Percentiles rank a stretch among this genome's conserved stretches.
Evolutionary conservation across 805 yeast species (phyloP).

Genomic region (Saturnispora hagleri): DNA sequence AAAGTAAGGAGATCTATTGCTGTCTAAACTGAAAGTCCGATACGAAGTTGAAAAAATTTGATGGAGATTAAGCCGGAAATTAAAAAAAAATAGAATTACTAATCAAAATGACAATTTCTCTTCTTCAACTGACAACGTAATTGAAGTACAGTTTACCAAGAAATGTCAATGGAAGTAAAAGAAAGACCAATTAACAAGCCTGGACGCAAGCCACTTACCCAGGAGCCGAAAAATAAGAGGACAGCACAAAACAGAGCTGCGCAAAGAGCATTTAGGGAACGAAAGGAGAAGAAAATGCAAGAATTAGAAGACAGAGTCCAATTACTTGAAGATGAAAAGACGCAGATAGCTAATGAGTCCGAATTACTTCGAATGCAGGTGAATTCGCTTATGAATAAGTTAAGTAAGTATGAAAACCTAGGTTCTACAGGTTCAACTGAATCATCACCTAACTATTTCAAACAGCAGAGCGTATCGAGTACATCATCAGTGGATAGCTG

Average conservation of each 20-base stretch:
- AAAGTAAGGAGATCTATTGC: not conserved
- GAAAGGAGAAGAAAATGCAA: slow-evolving; percentile 80
- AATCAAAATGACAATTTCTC: not conserved
- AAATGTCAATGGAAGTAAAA: not conserved
- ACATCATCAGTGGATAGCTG: slow-evolving; percentile 5
- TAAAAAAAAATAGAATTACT: not conserved
- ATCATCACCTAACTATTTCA: slow-evolving; percentile 1
- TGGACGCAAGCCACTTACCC: slow-evolving; percentile 70
- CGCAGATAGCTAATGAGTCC: slow-evolving; percentile 60
- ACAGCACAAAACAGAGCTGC: slow-evolving; percentile 98
- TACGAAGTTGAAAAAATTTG: not conserved
- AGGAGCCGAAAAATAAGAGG: slow-evolving; percentile 73
- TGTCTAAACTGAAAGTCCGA: not conserved
- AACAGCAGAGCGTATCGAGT: slow-evolving; percentile 5
- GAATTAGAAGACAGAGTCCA: slow-evolving; percentile 76
- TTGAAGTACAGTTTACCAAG: not conserved
- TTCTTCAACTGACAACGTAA: not conserved
- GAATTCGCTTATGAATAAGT: slow-evolving; percentile 60
- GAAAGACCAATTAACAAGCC: slow-evolving; percentile 35
- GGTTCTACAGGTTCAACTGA: slow-evolving; percentile 1
- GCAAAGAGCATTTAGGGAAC: slow-evolving; percentile 93
- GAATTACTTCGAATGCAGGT: slow-evolving; percentile 72
- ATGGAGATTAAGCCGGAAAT: not conserved
- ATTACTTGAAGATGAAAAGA: slow-evolving; percentile 60
- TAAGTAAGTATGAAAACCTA: slow-evolving; percentile 23